Base-by-base conservation (phyloP, 441 rosid species). In the Bruguiera hainesii region DNA sequence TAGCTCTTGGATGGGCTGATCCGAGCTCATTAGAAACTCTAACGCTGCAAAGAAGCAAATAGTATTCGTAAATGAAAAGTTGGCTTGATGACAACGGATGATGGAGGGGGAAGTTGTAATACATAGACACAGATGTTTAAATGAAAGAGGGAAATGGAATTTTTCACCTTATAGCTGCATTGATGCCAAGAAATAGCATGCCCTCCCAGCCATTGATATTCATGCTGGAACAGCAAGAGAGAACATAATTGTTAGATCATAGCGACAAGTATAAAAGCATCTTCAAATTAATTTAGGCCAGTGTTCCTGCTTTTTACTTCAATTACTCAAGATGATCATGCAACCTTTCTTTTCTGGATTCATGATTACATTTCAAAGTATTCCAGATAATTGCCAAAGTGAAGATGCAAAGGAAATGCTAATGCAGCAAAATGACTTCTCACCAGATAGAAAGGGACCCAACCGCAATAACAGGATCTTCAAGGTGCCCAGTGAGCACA, bases 121-220 rank as follows among this genome's bases (percentile, higher is more conserved):
- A 6, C 19, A 11, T 19, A 37, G 62, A n/a, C 39, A 2, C 51
- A 39, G 51, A 57, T 16, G 18, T 28, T 3, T 30, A 18, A 53
- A 9, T 5, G 20, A 2, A 33, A 50, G 20, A 59, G 2, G 49
- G 15, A 7, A 7, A 18, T 11, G 19, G 4, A 1, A 26, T 51
- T 18, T 26, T 11, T 60, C 67, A 92, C 97, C 95, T 88, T 73
- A 90, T 81, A 31, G 96, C 98, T 29, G 96, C 97, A 77, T 93
- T 90, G 80, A 93, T 78, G 67, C 97, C 96, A 19, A 93, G 84
- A 60, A 90, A 93, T 71, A 88, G 16, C 98, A 90, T 88, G 70
- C 96, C 98, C 77, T 93, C 97, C 96, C 97, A 93, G 25, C 98
- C 97, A 59, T 93, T 90, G 68, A 93, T 84, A 82, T 93, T 93